A percentile compares a stretch with the other conserved stretches of the same genome.
These are phyloP conservation scores for Kurtzmaniella cleridarum DNA, from an alignment of 805 yeast species.

Conservation along the genomic window DNA sequence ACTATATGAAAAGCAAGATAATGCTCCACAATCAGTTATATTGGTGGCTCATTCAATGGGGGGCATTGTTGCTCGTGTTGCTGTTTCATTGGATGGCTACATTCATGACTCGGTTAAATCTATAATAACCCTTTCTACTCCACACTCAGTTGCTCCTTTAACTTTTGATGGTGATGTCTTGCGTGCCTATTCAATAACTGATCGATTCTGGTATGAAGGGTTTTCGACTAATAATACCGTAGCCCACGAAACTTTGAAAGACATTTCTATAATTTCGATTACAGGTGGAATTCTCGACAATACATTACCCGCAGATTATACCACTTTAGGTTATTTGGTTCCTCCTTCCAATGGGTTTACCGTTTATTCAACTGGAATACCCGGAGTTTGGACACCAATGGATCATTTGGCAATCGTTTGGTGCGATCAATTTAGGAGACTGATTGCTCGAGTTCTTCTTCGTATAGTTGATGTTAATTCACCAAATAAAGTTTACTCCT, in stretches of 20 bases:
- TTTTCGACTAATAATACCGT: constrained; percentile 29
- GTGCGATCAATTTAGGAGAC: constrained; percentile 82
- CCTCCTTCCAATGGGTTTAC: constrained; percentile 78
- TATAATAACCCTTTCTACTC: constrained; percentile 80
- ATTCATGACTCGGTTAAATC: constrained; percentile 69
- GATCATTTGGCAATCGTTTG: constrained; percentile 95
- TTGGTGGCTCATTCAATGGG: constrained; percentile 96
- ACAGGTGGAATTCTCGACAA: constrained; percentile 84
- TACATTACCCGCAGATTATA: constrained; percentile 85
- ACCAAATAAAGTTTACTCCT: constrained; percentile 45
- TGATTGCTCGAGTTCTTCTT: constrained; percentile 53
- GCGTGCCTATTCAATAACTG: constrained; percentile 65
- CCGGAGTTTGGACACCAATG: constrained; percentile 87
- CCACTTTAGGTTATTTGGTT: constrained; percentile 63
- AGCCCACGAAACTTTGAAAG: constrained; percentile 43
- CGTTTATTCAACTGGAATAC: constrained; percentile 79
- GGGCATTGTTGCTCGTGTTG: constrained; percentile 85
- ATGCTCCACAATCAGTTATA: constrained; percentile 65
- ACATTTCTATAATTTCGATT: constrained; percentile 73
- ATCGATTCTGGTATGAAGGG: constrained; percentile 75
- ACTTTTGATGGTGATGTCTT: constrained; percentile 88
- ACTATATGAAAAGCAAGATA: constrained; percentile 45
- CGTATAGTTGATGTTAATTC: constrained; percentile 49
- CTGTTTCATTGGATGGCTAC: constrained; percentile 78
- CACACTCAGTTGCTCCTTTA: constrained; percentile 88